These are phyloP conservation scores for Cystobasidiopsis lactophilus DNA, from an alignment of 768 basidiomycete species.

Conservation along the genomic window DNA sequence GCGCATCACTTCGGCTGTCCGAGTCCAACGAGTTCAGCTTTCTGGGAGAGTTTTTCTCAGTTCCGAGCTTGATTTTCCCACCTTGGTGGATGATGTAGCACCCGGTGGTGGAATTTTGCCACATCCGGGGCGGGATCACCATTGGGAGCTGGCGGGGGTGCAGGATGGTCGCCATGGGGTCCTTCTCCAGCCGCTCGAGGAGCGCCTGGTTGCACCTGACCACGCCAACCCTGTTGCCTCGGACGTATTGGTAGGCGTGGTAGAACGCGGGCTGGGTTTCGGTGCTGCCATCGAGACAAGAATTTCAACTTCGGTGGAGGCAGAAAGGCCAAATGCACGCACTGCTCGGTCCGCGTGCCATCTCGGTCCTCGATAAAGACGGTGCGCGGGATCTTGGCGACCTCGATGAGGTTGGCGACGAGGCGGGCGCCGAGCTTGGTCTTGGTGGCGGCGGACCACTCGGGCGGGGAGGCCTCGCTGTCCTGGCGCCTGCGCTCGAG, in stretches of 20 bases:
- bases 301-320: not conserved
- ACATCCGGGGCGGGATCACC: conserved; percentile 74
- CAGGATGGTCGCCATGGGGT: conserved; percentile 43
- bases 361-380: conserved; percentile 27
- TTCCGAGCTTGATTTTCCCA: conserved; percentile 24
- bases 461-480: conserved; percentile 39
- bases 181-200: conserved; percentile 50
- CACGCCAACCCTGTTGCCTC: conserved; percentile 83
- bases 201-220: conserved; percentile 68
- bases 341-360: conserved; percentile 42
- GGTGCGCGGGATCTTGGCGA: conserved; percentile 41
- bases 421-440: conserved; percentile 62
- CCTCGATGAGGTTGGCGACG: conserved; percentile 61
- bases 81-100: conserved; percentile 62
- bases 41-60: not conserved
- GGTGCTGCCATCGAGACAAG: conserved; percentile 30
- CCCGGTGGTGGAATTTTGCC: conserved; percentile 53
- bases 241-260: conserved; percentile 75
- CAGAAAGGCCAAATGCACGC: conserved; percentile 8
- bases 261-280: conserved; percentile 77
- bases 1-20: conserved; percentile 57
- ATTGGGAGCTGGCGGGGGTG: conserved; percentile 91
- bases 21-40: too few relatives aligned
- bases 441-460: conserved; percentile 58
- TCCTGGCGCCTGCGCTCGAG: conserved; percentile 27